Percentiles rank a stretch among this genome's conserved stretches.
phyloP scores from a whole-genome alignment of 352 stramenopile genomes.

The Phytopythium delawarense region DNA sequence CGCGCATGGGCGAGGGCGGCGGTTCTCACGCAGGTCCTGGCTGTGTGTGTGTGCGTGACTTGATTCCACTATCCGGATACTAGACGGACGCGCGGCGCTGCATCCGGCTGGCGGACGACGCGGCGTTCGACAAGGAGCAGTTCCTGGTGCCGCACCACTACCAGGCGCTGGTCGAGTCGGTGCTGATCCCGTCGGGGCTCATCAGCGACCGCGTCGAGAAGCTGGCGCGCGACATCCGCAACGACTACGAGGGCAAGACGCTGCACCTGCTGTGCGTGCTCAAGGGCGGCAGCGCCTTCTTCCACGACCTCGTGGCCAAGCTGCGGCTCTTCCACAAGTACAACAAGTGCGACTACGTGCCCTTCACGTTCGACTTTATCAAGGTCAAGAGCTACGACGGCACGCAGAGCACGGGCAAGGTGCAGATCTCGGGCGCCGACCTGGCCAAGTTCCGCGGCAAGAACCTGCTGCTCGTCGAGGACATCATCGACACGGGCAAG shows the following conservation, averaged over 20 bases:
- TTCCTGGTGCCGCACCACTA: constrained; percentile 84
- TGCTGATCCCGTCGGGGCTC: constrained; percentile 89
- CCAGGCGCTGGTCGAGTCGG: constrained; percentile 69
- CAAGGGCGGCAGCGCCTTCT: constrained; percentile 89
- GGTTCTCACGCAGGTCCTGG: neutral
- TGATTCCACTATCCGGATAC: no score
- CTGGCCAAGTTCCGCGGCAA: constrained; percentile 84
- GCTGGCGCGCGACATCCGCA: constrained; percentile 87
- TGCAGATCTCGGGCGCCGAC: constrained; percentile 88
- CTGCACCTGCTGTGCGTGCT: constrained; percentile 92
- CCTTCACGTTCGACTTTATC: constrained; percentile 94
- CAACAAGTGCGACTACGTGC: constrained; percentile 85
- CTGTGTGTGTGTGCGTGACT: no score
- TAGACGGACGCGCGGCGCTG: constrained; percentile 30
- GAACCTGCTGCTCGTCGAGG: constrained; percentile 94
- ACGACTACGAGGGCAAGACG: constrained; percentile 86
- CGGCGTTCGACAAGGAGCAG: constrained; percentile 62
- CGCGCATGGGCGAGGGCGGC: neutral
- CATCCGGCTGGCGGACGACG: constrained; percentile 62
- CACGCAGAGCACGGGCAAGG: constrained; percentile 86
- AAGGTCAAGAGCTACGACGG: constrained; percentile 95
- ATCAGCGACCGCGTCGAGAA: constrained; percentile 92
- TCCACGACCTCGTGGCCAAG: constrained; percentile 85
- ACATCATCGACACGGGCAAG: constrained; percentile 97
- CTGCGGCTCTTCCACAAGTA: constrained; percentile 84